Base-by-base conservation (phyloP, 2,329 filamentous ascomycete species). In the Dichotomopilus funicola region DNA sequence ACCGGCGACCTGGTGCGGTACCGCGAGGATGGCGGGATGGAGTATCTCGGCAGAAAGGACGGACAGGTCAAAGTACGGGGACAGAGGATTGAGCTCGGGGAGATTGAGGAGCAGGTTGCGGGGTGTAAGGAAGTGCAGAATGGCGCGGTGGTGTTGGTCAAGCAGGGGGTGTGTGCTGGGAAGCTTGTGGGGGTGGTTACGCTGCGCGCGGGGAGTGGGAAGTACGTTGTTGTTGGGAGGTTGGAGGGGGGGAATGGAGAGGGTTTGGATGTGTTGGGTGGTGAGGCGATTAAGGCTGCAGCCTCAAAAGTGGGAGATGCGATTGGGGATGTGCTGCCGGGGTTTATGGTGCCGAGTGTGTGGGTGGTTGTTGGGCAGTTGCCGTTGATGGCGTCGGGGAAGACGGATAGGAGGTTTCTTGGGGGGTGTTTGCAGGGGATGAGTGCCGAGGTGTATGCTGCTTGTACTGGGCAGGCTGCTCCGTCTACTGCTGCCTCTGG, bases 51-150 rank as follows among this genome's bases (percentile, higher is more conserved):
- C 5, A 57, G 63, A 1, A 63, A 62, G 27, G 62, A 64, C 19
- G 41, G 57, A 4, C 63, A 65, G 41, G 57, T 59, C 9, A 67
- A 63, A 43, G 49, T 65, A 19, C 61, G 59, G 31, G 62, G 62
- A 13, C 63, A 66, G 52, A 68, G 64, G 4, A 45, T 66, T 10
- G 64, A 66, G 55, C 53, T 65, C 34, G 74, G 70, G 12, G 76
- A 74, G 64, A 73, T 74, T 53, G 80, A 73, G 65, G 70, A 70
- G 58, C 72, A 71, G 53, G 61, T 68, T 19, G 72, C 53, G 40
- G 59, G 60, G 44, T 53, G 55, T 12, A 13, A 63, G 66, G 13
- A 68, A 73, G 60, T 67, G 6, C 61, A 63, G 34, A 53, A 59
- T 6, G 47, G 48, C 11, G 43, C 50, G 6, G 53, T 55, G 31